Conservation (phyloP, 2,329 filamentous ascomycete genomes). For the Botrytis deweyae region DNA sequence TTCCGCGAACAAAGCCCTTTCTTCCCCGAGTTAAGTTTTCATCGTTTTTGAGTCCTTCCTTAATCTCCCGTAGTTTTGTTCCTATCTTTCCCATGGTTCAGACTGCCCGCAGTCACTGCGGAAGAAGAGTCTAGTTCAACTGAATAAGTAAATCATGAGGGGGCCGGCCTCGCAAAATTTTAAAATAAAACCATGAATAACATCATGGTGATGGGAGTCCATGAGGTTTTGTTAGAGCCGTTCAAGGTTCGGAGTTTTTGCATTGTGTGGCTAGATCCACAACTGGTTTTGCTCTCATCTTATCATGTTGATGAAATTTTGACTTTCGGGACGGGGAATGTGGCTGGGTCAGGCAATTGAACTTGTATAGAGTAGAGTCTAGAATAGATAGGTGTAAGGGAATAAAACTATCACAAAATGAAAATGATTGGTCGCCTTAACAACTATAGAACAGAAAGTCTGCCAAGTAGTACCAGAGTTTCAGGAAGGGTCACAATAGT, state of each 20-base stretch:
- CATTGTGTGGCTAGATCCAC: neutral
- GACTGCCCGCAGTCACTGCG: neutral
- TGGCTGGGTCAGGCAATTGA: neutral
- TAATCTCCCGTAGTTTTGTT: conserved; percentile 7
- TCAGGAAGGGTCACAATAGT: neutral
- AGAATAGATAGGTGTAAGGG: neutral
- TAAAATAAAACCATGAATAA: neutral
- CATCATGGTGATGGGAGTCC: neutral
- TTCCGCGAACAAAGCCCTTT: conserved; percentile 19
- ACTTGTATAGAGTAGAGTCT: neutral
- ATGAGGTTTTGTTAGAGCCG: neutral
- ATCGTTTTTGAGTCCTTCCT: conserved; percentile 15
- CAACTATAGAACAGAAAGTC: neutral
- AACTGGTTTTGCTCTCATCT: neutral
- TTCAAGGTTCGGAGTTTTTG: neutral
- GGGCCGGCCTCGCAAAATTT: neutral
- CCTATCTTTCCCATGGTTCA: neutral
- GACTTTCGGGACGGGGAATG: neutral
- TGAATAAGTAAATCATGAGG: conserved; percentile 6
- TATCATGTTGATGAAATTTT: neutral
- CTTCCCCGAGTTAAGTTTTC: conserved; percentile 21
- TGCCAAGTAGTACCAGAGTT: neutral
- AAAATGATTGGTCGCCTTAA: conserved; percentile 1
- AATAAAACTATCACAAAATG: neutral
- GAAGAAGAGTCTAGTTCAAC: neutral